Percentiles rank a stretch among this genome's conserved stretches.
Conservation (phyloP, 306 rosid species). For the Coriaria nepalensis region DNA sequence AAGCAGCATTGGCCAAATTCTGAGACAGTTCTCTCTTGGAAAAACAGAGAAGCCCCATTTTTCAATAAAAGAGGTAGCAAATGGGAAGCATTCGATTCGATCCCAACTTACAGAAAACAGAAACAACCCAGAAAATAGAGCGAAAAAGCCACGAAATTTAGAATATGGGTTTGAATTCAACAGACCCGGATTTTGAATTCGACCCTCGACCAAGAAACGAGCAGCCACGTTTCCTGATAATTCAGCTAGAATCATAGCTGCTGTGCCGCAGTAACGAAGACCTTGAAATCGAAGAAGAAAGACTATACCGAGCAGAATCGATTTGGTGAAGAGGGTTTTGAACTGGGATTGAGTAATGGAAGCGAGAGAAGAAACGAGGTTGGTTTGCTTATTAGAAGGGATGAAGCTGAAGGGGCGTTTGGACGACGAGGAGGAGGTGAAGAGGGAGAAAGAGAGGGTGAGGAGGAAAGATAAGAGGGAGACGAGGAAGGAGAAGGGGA, state of each 20-base stretch:
- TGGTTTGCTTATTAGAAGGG: constrained; percentile 15
- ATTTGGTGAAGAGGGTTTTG: constrained; percentile 29
- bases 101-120: constrained; percentile 74
- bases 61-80: constrained; percentile 27
- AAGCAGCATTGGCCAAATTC: constrained; percentile 73
- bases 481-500: constrained; percentile 27
- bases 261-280: constrained; percentile 71
- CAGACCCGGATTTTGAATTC: constrained; percentile 11
- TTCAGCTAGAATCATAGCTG: constrained; percentile 86
- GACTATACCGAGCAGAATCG: constrained; percentile 51
- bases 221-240: constrained; percentile 50
- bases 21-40: constrained; percentile 36
- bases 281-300: constrained; percentile 80
- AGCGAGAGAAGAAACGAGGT: constrained; percentile 21
- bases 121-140: constrained; percentile 38
- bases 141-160: constrained; percentile 52
- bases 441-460: constrained; percentile 28
- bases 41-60: constrained; percentile 23
- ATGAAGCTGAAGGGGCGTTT: constrained; percentile 28
- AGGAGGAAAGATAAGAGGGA: constrained; percentile 37
- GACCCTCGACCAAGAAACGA: constrained; percentile 22
- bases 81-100: constrained; percentile 61
- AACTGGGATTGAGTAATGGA: constrained; percentile 38
- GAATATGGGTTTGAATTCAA: constrained; percentile 9
- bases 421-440: constrained; percentile 24